These are phyloP conservation scores for Xylaria sp. DNA, from an alignment of 2,329 filamentous ascomycete species.

Conservation along the genomic window DNA sequence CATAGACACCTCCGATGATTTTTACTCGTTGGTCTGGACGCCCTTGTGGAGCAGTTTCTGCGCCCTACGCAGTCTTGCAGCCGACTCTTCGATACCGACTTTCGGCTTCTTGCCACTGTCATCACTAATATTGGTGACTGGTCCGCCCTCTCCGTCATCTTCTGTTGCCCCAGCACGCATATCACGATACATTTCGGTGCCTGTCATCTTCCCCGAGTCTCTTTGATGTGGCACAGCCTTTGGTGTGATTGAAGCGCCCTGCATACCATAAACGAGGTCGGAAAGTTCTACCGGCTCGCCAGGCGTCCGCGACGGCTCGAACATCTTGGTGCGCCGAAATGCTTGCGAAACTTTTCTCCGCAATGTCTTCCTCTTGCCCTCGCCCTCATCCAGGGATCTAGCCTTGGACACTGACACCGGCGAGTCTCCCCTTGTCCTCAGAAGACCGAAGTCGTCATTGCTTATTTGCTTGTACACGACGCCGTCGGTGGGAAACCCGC, in stretches of 20 bases:
- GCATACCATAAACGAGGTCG: neutral
- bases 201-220: neutral
- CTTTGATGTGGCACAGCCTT: neutral
- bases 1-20: neutral
- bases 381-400: neutral
- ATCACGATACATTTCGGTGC: constrained; percentile 38
- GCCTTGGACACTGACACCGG: constrained; percentile 17
- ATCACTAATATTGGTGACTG: constrained; percentile 14
- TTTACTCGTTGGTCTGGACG: neutral
- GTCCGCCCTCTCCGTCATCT: constrained; percentile 17
- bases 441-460: constrained; percentile 32
- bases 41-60: constrained; percentile 27
- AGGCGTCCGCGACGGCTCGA: neutral
- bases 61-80: constrained; percentile 31
- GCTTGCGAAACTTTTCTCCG: constrained; percentile 18
- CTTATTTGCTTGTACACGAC: constrained; percentile 34
- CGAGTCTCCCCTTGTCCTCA: constrained; percentile 20
- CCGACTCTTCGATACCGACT: constrained; percentile 25
- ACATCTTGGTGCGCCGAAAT: constrained; percentile 17
- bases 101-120: constrained; percentile 27
- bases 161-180: constrained; percentile 5
- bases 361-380: constrained; percentile 19
- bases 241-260: neutral
- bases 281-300: constrained; percentile 2
- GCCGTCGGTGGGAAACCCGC: constrained; percentile 33